Base-by-base conservation (phyloP, 1,284 basidiomycete species). In the Filobasidium uniguttulatum region DNA sequence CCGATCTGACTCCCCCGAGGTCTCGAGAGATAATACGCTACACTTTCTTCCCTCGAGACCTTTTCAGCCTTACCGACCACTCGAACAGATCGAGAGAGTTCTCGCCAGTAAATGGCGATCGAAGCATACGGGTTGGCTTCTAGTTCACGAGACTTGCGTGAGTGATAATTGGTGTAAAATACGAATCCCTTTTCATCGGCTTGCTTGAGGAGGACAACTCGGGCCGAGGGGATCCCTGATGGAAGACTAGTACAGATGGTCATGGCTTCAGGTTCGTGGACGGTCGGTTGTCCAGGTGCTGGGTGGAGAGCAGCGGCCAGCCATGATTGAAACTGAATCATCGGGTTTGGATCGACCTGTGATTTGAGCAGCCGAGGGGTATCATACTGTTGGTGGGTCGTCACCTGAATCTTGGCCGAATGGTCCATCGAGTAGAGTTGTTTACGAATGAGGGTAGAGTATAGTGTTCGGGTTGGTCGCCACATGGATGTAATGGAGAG, bases 81-180 rank as follows among this genome's bases (percentile, higher is more conserved):
- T 53, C 94, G 77, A 15, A 98, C 83, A 53, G 83, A 82, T 47
- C 81, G 76, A 54, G 82, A 78, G 19, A 89, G 73, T 62, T 89
- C 85, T 47, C 79, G 73, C 94, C 93, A 98, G 72, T 93, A 96
- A 62, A 96, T 86, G 5, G 82, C 80, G 20, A 93, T 72, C 2
- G 86, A 79, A 0, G 84, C 88, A 60, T 81, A 75, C 0, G 85
- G 83, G 62, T 89, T 91, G 35, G 71, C 75, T 2, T 67, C 56
- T 38, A 98, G 73, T 67, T 97, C 94, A 30, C 71, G 64, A 2
- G 85, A 87, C 71, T 98, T 98, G 56, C 91, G 79, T 17, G 88
- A 93, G 31, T 77, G 77, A 73, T 98, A 98, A 72, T 98, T 98
- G 31, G 90, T 93, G 75, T 79, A 98, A 72, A 97, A 96, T 49